Conservation (phyloP, 2,329 filamentous ascomycete genomes). For the Bipolaris oryzae region DNA sequence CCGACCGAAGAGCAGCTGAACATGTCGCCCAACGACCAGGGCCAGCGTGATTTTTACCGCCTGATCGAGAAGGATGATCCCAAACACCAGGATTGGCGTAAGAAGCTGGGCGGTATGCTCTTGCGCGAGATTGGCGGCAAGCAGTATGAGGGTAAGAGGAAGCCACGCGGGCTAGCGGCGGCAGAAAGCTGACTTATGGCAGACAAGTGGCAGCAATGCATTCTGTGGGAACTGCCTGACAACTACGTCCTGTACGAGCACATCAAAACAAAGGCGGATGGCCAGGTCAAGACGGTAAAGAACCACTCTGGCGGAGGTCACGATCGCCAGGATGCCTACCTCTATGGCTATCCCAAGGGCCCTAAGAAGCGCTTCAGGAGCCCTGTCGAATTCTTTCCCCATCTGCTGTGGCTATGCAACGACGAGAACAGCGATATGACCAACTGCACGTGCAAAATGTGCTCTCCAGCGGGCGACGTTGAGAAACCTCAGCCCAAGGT, state of each 20-base stretch:
- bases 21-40: conserved; percentile 58
- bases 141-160: conserved; percentile 37
- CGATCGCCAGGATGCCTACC: conserved; percentile 64
- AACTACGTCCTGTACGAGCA: conserved; percentile 65
- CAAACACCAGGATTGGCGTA: conserved; percentile 63
- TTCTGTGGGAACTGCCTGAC: conserved; percentile 61
- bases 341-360: conserved; percentile 65
- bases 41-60: conserved; percentile 62
- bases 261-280: conserved; percentile 59
- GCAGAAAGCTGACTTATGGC: conserved; percentile 40
- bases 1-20: conserved; percentile 60
- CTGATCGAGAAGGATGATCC: conserved; percentile 57
- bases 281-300: conserved; percentile 56
- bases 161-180: not conserved
- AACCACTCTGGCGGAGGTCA: conserved; percentile 58
- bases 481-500: conserved; percentile 40
- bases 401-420: conserved; percentile 62
- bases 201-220: conserved; percentile 52
- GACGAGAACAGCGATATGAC: conserved; percentile 59
- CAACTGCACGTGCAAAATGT: conserved; percentile 65
- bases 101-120: conserved; percentile 65
- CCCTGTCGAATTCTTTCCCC: conserved; percentile 65
- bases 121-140: conserved; percentile 55
- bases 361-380: conserved; percentile 64
- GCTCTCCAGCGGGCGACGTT: conserved; percentile 56